Evolutionary conservation across 179 eudicot species (phyloP).

Genomic region (Drosera spatulata): DNA sequence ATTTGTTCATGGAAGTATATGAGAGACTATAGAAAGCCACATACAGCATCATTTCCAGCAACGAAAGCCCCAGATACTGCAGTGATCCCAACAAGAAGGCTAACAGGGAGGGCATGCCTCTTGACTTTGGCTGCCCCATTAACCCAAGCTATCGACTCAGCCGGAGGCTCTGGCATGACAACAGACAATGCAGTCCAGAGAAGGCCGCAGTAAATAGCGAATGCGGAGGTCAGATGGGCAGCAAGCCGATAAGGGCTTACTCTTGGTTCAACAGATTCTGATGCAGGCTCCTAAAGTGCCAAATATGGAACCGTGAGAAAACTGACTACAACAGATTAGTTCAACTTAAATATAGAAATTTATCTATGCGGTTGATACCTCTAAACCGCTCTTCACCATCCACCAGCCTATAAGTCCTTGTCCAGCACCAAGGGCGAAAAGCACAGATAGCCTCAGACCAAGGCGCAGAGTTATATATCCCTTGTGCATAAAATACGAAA

Average conservation of each 20-base stretch:
- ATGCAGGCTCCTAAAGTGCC: constrained; percentile 50
- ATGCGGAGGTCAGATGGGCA: constrained; percentile 82
- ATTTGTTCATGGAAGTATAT: no score
- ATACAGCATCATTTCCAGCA: constrained; percentile 97
- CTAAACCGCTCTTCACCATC: constrained; percentile 93
- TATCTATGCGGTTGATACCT: constrained; percentile 30
- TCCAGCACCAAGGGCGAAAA: constrained; percentile 80
- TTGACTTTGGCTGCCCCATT: constrained; percentile 80
- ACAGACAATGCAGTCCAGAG: constrained; percentile 95
- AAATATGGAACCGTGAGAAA: not conserved
- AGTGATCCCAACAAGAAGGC: constrained; percentile 82
- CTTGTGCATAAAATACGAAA: constrained; percentile 68
- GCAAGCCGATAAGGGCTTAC: constrained; percentile 85
- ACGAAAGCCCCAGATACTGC: constrained; percentile 97
- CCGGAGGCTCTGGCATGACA: constrained; percentile 97
- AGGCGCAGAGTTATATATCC: constrained; percentile 64
- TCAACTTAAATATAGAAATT: not conserved
- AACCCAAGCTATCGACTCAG: constrained; percentile 85
- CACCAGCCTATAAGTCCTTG: constrained; percentile 93
- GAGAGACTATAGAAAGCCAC: constrained; percentile 9
- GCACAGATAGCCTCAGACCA: constrained; percentile 57
- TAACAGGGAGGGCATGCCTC: constrained; percentile 71
- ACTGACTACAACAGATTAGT: not conserved
- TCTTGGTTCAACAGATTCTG: constrained; percentile 67
- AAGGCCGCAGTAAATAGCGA: constrained; percentile 72